Base-by-base conservation (phyloP, 306 rosid genomes). In the Casuarina cunninghamiana region DNA sequence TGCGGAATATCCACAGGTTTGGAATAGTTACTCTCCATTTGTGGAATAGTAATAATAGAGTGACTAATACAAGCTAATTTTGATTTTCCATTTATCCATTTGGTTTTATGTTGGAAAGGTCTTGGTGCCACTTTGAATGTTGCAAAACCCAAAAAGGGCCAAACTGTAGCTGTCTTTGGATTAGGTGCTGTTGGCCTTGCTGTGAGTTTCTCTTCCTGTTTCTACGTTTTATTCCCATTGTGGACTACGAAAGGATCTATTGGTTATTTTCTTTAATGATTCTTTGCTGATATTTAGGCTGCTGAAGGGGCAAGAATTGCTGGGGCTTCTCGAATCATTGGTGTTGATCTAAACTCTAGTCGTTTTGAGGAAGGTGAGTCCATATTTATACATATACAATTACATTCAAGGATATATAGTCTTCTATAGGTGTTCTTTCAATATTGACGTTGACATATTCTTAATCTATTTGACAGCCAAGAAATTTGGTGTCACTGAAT, bases 101-200 rank as follows among this genome's bases (percentile, higher is more conserved):
- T 51, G 65, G 45, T 26, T 67, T 53, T 10, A 5, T 81, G 62
- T 44, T 72, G 71, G 72, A 54, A 48, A 94, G 98, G 98, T 79
- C 83, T 89, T 73, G 98, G 98, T 69, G 98, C 98, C 37, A 83
- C 97, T 66, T 2, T 94, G 71, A 94, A 94, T 78, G 98, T 94
- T 77, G 98, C 98, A 44, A 94, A 89, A 69, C 98, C 98, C 0
- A 86, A 88, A 57, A 88, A 90, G 17, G 97, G 97, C 19, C 85
- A 90, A 39, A 79, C 96, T 53, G 93, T 94, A 71, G 98, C 96
- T 17, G 55, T 94, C 53, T 94, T 94, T 39, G 97, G 98, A 67
- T 85, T 92, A 49, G 98, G 98, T 19, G 98, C 97, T 57, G 96
- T 94, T 73, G 98, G 98, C 43, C 96, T 94, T 71, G 91, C 97